These are phyloP conservation scores for Antarctomyces pellizariae DNA, from an alignment of 495 filamentous ascomycete species.

Conservation along the genomic window DNA sequence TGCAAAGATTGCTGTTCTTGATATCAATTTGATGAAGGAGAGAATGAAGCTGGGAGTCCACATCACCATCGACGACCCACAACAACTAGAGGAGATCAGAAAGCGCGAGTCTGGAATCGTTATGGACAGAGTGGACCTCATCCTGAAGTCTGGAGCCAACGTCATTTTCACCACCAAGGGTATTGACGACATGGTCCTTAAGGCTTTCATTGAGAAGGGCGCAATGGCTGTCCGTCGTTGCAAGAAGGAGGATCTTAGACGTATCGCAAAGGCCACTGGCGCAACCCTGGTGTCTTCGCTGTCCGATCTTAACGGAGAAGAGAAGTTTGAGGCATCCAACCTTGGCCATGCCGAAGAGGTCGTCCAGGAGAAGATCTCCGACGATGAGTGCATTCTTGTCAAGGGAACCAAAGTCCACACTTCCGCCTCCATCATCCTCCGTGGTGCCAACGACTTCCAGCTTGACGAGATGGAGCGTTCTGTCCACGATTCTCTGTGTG, in stretches of 20 bases:
- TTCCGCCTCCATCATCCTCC: conserved; percentile 89
- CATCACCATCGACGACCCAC: conserved; percentile 91
- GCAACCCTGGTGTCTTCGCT: conserved; percentile 80
- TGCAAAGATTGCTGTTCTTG: conserved; percentile 89
- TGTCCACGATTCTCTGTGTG: conserved; percentile 87
- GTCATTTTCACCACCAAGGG: conserved; percentile 94
- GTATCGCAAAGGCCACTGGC: conserved; percentile 89
- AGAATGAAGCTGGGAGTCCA: conserved; percentile 98
- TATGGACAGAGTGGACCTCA: conserved; percentile 86
- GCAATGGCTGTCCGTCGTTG: conserved; percentile 91
- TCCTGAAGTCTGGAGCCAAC: conserved; percentile 91
- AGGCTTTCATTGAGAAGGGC: conserved; percentile 82
- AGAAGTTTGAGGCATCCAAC: conserved; percentile 77
- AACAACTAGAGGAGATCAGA: conserved; percentile 91
- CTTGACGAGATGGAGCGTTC: conserved; percentile 99
- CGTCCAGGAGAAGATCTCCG: conserved; percentile 86
- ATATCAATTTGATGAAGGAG: conserved; percentile 97
- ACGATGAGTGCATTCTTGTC: conserved; percentile 94
- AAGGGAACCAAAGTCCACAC: conserved; percentile 87
- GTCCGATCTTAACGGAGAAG: conserved; percentile 92
- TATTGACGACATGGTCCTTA: conserved; percentile 88
- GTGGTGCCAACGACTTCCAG: conserved; percentile 86
- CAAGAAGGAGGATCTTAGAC: conserved; percentile 95
- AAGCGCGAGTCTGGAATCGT: conserved; percentile 82
- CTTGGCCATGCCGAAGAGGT: conserved; percentile 89